Conservation (phyloP, 805 yeast species). For the Ogataea corticis region DNA sequence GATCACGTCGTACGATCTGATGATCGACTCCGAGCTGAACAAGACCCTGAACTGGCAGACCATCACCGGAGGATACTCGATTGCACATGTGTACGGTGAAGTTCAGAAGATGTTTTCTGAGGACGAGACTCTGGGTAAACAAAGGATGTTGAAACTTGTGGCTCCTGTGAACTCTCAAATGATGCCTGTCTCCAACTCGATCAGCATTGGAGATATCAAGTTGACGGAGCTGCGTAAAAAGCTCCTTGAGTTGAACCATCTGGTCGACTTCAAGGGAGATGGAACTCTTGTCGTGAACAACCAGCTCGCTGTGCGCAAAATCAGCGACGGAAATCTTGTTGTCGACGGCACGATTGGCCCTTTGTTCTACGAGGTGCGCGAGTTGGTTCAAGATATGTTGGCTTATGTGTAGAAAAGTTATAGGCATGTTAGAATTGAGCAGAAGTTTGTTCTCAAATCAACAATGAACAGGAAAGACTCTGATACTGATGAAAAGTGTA, state of each 20-base stretch:
- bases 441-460: too few species aligned
- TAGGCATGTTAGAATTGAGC: background rate
- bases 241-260: constrained; percentile 56
- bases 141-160: constrained; percentile 14
- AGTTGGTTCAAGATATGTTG: constrained; percentile 67
- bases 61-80: constrained; percentile 74
- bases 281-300: constrained; percentile 88
- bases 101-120: constrained; percentile 31
- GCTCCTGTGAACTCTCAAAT: constrained; percentile 13
- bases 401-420: constrained; percentile 56
- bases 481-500: too few species aligned
- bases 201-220: constrained; percentile 84
- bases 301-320: constrained; percentile 69
- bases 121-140: constrained; percentile 8
- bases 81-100: constrained; percentile 80
- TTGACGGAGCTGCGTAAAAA: constrained; percentile 75
- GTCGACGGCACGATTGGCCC: constrained; percentile 80
- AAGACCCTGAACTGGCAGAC: constrained; percentile 78
- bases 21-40: constrained; percentile 64
- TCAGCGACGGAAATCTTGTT: constrained; percentile 77
- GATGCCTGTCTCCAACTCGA: constrained; percentile 19
- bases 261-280: constrained; percentile 89
- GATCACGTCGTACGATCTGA: constrained; percentile 55
- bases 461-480: too few species aligned
- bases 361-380: constrained; percentile 76